Conservation (phyloP, 2,329 filamentous ascomycete species). For the Orbilia oligospora region DNA sequence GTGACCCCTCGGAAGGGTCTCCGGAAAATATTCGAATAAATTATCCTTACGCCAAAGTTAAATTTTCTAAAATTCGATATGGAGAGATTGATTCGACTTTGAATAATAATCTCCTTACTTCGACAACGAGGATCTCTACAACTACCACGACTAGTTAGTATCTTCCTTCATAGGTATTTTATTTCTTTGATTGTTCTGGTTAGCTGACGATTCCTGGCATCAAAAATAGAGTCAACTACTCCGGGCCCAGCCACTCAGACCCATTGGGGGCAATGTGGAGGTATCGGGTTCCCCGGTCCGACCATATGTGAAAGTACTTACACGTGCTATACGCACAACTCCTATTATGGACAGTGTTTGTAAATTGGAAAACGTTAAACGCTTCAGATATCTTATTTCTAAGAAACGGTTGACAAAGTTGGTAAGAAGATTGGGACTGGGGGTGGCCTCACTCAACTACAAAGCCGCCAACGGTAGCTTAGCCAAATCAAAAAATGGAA, state of each 20-base stretch:
- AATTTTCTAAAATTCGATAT: slow-evolving; percentile 74
- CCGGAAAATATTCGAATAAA: slow-evolving; percentile 70
- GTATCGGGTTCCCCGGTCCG: slow-evolving; percentile 59
- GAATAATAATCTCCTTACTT: background rate
- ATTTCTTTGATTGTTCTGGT: background rate
- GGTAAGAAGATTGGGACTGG: too few species aligned
- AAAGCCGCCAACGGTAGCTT: background rate
- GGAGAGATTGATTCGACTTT: slow-evolving; percentile 74
- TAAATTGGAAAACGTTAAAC: background rate
- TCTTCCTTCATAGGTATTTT: background rate
- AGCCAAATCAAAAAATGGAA: background rate
- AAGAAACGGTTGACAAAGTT: too few species aligned
- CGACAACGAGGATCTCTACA: slow-evolving; percentile 25
- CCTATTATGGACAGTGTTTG: slow-evolving; percentile 64
- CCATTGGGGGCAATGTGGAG: slow-evolving; percentile 49
- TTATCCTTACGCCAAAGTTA: slow-evolving; percentile 71
- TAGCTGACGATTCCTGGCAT: background rate
- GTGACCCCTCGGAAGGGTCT: slow-evolving; percentile 71
- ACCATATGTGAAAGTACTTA: slow-evolving; percentile 60
- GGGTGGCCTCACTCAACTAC: too few species aligned
- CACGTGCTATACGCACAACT: slow-evolving; percentile 60
- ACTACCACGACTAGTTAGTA: background rate
- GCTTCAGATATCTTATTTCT: too few species aligned
- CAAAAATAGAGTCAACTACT: background rate
- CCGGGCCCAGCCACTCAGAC: slow-evolving; percentile 1